A percentile compares a stretch with the other conserved stretches of the same genome.
These are phyloP conservation scores for Puccinellia tenuiflora DNA, from an alignment of 176 grass and related monocot species.

Conservation along the genomic window DNA sequence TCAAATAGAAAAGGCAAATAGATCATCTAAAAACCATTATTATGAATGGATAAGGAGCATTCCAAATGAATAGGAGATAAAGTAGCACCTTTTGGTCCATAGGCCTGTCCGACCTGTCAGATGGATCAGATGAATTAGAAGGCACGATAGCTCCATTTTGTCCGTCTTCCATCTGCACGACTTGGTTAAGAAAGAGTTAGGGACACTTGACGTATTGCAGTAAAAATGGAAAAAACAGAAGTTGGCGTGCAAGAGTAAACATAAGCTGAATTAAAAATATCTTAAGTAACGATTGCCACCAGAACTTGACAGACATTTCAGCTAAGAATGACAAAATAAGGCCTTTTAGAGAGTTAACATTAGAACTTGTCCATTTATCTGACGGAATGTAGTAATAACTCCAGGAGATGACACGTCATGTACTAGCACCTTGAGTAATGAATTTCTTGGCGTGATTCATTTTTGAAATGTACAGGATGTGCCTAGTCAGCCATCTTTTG, in stretches of 20 bases:
- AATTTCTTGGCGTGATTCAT: neutral
- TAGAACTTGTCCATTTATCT: neutral
- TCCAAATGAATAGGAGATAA: neutral
- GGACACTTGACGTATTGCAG: neutral
- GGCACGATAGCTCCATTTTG: constrained; percentile 37
- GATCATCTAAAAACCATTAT: neutral
- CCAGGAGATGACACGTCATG: neutral
- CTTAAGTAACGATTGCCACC: neutral
- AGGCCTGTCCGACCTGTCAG: constrained; percentile 54
- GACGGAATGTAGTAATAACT: neutral
- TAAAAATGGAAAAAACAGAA: constrained; percentile 5
- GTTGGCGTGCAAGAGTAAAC: neutral
- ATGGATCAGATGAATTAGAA: constrained; percentile 68
- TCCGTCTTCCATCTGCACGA: constrained; percentile 51
- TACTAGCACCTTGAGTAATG: neutral
- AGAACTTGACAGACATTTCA: neutral
- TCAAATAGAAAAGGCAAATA: constrained; percentile 11
- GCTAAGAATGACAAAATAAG: neutral
- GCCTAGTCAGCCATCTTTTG: neutral
- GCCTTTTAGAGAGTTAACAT: neutral
- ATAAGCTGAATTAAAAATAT: constrained; percentile 9
- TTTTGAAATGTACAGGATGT: neutral
- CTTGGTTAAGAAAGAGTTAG: constrained; percentile 13
- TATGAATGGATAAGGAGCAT: neutral
- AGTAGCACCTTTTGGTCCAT: constrained; percentile 59